Evolutionary conservation across 306 rosid species (phyloP), one percentile per base, ranked within the genome.

Genomic region (Morella rubra): DNA sequence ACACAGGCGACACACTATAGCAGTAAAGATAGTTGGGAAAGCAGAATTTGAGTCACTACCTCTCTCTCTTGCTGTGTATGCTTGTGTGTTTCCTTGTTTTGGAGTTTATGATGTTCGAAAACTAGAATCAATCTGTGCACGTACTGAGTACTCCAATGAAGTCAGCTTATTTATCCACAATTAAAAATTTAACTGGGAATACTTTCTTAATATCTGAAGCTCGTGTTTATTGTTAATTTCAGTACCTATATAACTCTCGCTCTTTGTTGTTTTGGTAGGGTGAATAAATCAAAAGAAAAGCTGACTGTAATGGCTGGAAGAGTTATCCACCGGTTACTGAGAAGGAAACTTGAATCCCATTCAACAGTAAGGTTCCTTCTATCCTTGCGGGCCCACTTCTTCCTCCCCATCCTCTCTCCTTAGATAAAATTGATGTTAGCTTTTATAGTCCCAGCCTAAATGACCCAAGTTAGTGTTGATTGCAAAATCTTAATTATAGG

Each of bases 241-340:
- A 6, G 16, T 65, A 24, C 50, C 0, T 18, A 41, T 41, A 19
- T 66, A 66, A 42, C 71, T 60, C 37, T 53, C 1, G 22, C 0
- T 47, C 12, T 71, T 62, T 27, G 41, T 52, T 7, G 14, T 37
- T 27, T 49, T 32, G 44, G 5, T 58, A 41, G 69, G 9, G 12
- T 77, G 19, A 62, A 46, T 76, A 65, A 58, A 71, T 82, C 68
- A 47, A 44, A 80, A 89, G 92, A 80, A 84, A 45, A 24, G 41
- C 78, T 58, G 76, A 78, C 83, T 66, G 85, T 75, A 77, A 93
- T 93, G 98, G 97, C 97, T 88, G 93, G 97, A 85, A 90, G 91
- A 86, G 87, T 86, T 75, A 78, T 93, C 83, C 89, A 77, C 77
- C 92, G 86, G 76, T 79, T 91, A 62, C 81, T 93, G 83, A 88